phyloP scores from a whole-genome alignment of 2,329 filamentous ascomycete genomes.

The Cryphonectria nitschkei region DNA sequence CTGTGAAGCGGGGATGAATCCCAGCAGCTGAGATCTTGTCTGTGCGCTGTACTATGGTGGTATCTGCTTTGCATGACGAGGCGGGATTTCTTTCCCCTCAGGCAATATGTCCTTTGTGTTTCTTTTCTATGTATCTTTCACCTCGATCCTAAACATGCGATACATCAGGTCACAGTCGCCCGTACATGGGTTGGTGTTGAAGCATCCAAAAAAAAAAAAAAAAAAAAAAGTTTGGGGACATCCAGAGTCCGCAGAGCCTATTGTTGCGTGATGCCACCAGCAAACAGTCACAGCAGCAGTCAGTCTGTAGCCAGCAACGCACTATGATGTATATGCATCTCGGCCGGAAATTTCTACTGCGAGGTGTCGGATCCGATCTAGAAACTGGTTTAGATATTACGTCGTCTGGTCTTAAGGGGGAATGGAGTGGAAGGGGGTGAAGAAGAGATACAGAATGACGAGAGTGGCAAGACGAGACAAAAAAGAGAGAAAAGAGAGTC shows the following conservation, averaged over 20 bases:
- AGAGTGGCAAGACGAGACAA: background rate
- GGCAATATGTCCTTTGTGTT: too few species aligned
- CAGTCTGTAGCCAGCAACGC: background rate
- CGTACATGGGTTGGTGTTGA: background rate
- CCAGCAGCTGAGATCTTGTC: slow-evolving; percentile 3
- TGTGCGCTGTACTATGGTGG: background rate
- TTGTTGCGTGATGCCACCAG: background rate
- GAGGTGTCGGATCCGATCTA: background rate
- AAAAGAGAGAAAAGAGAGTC: background rate
- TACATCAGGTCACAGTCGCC: background rate
- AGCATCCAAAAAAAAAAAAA: background rate
- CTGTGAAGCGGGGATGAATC: background rate
- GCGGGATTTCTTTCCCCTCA: background rate
- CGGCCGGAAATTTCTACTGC: slow-evolving; percentile 1
- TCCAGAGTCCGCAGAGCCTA: background rate
- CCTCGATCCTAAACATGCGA: background rate
- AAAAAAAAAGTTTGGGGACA: background rate
- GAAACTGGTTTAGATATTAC: background rate
- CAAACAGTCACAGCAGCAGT: background rate
- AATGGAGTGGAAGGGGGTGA: too few species aligned
- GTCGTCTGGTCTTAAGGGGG: background rate
- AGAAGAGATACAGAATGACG: background rate
- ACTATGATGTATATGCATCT: background rate
- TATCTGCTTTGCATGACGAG: background rate
- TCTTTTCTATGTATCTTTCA: background rate